Evolutionary conservation across 2,329 filamentous ascomycete species (phyloP).

Genomic region (Cordyceps farinosa): DNA sequence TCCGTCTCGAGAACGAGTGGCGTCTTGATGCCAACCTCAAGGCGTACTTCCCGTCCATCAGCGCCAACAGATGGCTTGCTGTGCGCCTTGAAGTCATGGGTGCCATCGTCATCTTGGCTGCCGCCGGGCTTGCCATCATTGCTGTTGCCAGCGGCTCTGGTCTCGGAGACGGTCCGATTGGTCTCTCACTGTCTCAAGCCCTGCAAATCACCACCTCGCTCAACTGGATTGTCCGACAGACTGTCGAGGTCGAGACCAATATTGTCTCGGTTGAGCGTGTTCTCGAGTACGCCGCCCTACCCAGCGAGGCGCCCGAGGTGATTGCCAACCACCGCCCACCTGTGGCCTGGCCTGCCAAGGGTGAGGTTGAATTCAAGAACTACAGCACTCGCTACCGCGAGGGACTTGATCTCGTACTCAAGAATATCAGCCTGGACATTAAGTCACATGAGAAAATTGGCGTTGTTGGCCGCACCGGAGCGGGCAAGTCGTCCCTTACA

Average conservation of each 20-base stretch:
- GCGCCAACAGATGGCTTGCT: conserved; percentile 89
- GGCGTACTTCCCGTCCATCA: conserved; percentile 94
- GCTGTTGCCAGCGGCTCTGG: conserved; percentile 66
- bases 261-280: conserved; percentile 98
- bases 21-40: conserved; percentile 90
- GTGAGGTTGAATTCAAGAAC: conserved; percentile 84
- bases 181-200: conserved; percentile 94
- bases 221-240: conserved; percentile 99
- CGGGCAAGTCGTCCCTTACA: conserved; percentile 92
- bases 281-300: conserved; percentile 87
- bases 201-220: conserved; percentile 94
- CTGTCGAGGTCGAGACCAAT: conserved; percentile 99
- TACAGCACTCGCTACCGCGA: conserved; percentile 92
- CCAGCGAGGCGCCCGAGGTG: conserved; percentile 91
- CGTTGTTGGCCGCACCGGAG: conserved; percentile 91
- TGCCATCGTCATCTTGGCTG: conserved; percentile 83
- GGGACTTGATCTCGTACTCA: conserved; percentile 86
- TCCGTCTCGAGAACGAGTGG: conserved; percentile 94
- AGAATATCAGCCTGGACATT: conserved; percentile 87
- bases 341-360: conserved; percentile 86
- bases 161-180: conserved; percentile 72
- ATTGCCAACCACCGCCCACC: conserved; percentile 82
- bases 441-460: conserved; percentile 97
- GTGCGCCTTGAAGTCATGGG: conserved; percentile 94
- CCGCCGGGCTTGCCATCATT: conserved; percentile 78